Evolutionary conservation across 1,284 basidiomycete species (phyloP).

Genomic region (Leccinum fuscescens): DNA sequence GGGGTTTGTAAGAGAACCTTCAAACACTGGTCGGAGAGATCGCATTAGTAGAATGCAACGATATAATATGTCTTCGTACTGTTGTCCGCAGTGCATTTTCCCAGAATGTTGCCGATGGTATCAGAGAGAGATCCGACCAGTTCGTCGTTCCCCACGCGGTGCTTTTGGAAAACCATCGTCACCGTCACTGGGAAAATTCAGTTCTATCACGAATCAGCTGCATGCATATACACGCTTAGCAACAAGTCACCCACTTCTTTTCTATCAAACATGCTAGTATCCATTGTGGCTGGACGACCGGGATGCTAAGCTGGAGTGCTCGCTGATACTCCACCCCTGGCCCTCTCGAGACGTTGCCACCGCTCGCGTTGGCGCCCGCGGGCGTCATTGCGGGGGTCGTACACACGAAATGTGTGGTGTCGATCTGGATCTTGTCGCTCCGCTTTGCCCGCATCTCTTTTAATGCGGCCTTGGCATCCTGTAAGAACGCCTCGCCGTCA

Average conservation of each 20-base stretch:
- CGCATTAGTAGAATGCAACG: no score
- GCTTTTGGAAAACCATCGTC: background rate
- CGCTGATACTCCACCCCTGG: slow-evolving; percentile 88
- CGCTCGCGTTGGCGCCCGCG: slow-evolving; percentile 54
- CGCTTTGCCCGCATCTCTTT: slow-evolving; percentile 80
- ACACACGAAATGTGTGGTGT: slow-evolving; percentile 95
- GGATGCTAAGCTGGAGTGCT: slow-evolving; percentile 86
- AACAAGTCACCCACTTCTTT: no score
- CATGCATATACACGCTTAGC: no score
- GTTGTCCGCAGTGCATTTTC: no score
- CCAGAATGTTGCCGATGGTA: background rate
- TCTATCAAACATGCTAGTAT: no score
- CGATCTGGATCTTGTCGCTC: slow-evolving; percentile 92
- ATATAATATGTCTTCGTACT: rapidly evolving
- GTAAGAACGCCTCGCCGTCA: slow-evolving; percentile 70
- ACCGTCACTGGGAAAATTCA: background rate
- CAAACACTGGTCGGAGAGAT: no score
- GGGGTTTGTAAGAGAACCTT: no score
- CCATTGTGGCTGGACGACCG: slow-evolving; percentile 57
- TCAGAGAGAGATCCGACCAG: background rate
- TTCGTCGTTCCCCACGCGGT: background rate
- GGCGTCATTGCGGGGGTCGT: slow-evolving; percentile 78
- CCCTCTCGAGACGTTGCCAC: slow-evolving; percentile 41
- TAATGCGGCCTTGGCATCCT: slow-evolving; percentile 76
- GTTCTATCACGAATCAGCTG: background rate